These are phyloP conservation scores for Austroboletus eburneus DNA, from an alignment of 768 basidiomycete genomes.

Conservation along the genomic window DNA sequence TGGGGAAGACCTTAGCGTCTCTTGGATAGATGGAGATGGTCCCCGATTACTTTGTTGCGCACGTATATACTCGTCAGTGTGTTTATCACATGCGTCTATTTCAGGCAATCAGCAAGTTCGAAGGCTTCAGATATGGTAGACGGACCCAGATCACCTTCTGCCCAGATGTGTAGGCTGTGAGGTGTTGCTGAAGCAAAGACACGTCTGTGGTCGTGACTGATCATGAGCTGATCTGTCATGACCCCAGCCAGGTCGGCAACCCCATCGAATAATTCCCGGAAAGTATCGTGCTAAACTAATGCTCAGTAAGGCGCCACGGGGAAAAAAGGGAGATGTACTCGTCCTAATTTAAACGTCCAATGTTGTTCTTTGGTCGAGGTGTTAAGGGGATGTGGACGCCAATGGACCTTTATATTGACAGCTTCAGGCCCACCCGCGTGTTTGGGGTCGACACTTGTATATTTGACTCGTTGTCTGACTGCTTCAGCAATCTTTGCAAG, in stretches of 20 bases:
- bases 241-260: conserved; percentile 59
- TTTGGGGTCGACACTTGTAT: conserved; percentile 19
- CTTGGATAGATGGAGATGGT: conserved; percentile 18
- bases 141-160: conserved; percentile 62
- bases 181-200: conserved; percentile 71
- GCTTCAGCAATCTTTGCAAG: conserved; percentile 52
- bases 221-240: conserved; percentile 47
- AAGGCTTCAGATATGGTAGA: conserved; percentile 4
- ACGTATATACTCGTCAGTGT: conserved; percentile 61
- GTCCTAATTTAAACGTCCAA: conserved; percentile 55
- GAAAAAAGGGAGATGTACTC: conserved; percentile 38
- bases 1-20: conserved; percentile 10
- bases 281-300: conserved; percentile 52
- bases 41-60: conserved; percentile 29
- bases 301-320: not conserved
- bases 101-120: conserved; percentile 6
- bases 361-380: conserved; percentile 33
- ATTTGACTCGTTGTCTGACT: conserved; percentile 30
- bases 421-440: conserved; percentile 31
- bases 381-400: conserved; percentile 63
- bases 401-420: conserved; percentile 54
- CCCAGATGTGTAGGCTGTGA: conserved; percentile 60
- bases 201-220: conserved; percentile 58
- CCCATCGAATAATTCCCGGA: conserved; percentile 61
- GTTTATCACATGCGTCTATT: conserved; percentile 62